Evolutionary conservation across 192 early-diverging fungal species (phyloP).

Genomic region (Geranomyces michiganensis): DNA sequence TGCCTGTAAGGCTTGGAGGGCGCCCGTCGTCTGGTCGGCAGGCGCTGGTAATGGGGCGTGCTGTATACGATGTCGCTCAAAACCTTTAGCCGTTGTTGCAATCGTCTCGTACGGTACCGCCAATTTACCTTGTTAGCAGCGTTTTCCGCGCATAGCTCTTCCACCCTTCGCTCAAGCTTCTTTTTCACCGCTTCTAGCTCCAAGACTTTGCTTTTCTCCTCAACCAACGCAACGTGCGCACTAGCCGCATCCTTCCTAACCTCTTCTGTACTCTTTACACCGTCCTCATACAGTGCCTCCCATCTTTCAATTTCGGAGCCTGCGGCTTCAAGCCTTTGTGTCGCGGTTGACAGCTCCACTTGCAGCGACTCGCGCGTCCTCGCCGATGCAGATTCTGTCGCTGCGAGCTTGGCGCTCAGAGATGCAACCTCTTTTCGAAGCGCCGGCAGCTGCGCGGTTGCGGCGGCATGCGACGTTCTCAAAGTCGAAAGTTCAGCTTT

Average conservation of each 20-base stretch:
- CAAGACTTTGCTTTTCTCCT: conserved; percentile 4
- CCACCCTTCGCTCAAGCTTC: conserved; percentile 2
- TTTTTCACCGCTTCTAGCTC: conserved; percentile 2
- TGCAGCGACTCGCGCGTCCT: background rate
- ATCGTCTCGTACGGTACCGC: background rate
- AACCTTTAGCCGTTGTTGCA: background rate
- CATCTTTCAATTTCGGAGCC: background rate
- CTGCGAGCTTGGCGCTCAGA: background rate
- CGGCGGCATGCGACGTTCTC: conserved; percentile 19
- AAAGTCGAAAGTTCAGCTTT: background rate
- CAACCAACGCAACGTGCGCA: background rate
- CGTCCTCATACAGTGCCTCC: conserved; percentile 13
- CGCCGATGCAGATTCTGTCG: background rate
- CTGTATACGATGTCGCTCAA: background rate
- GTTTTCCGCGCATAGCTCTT: conserved; percentile 11
- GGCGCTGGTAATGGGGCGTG: conserved; percentile 12
- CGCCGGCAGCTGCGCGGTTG: background rate
- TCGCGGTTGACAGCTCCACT: background rate
- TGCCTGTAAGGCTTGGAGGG: background rate
- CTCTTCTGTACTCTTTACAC: background rate
- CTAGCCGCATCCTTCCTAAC: background rate
- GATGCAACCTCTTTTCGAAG: background rate
- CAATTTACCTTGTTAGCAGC: conserved; percentile 4
- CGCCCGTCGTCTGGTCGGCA: background rate
- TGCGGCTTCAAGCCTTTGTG: conserved; percentile 2